These are phyloP conservation scores for Blastobotrys robertii DNA, from an alignment of 805 yeast species.

Conservation along the genomic window DNA sequence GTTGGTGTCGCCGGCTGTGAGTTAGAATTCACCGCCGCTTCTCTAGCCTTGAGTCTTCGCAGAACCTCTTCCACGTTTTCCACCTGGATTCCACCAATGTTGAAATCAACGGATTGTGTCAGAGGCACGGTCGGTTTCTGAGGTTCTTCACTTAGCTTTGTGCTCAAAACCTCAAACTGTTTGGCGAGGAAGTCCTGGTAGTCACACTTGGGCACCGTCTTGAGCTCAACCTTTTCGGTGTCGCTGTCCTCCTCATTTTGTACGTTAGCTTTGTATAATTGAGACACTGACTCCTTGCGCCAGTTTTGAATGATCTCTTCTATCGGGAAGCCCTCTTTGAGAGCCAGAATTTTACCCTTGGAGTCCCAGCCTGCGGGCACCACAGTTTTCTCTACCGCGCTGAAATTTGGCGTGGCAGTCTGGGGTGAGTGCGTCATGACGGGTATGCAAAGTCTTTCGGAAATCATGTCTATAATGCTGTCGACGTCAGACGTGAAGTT, in stretches of 20 bases:
- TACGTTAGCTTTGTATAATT: conserved; percentile 3
- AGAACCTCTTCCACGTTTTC: conserved; percentile 17
- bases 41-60: conserved; percentile 16
- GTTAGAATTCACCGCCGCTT: conserved; percentile 4
- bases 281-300: conserved; percentile 15
- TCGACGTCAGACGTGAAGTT: conserved; percentile 8
- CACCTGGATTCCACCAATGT: conserved; percentile 20
- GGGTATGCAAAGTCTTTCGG: conserved; percentile 17
- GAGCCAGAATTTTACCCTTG: conserved; percentile 20
- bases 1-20: conserved; percentile 13
- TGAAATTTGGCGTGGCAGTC: too few relatives aligned
- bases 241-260: background rate
- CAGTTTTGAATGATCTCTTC: conserved; percentile 2
- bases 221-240: background rate
- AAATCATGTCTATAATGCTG: conserved; percentile 10
- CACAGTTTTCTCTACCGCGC: conserved; percentile 16
- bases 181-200: conserved; percentile 16
- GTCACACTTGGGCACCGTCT: conserved; percentile 11
- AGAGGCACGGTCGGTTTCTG: conserved; percentile 1
- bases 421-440: conserved; percentile 3
- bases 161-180: conserved; percentile 10
- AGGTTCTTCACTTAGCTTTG: conserved; percentile 4
- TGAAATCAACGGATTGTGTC: conserved; percentile 5
- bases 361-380: conserved; percentile 31
- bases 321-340: conserved; percentile 4